These are phyloP conservation scores for Zymoseptoria tritici DNA, from an alignment of 2,329 filamentous ascomycete species.

Conservation along the genomic window DNA sequence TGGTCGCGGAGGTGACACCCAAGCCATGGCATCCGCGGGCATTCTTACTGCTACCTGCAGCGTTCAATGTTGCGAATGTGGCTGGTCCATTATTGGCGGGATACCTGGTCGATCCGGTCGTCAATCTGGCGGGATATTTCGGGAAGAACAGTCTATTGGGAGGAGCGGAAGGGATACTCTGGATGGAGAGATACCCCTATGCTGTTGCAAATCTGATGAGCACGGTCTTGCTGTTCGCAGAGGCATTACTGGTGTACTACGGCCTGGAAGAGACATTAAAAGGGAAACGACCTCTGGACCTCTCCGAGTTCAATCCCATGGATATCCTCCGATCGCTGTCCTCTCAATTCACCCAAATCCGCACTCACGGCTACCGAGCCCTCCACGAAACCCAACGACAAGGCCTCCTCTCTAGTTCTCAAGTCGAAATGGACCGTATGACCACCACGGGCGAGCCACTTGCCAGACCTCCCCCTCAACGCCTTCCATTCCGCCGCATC, in stretches of 20 bases:
- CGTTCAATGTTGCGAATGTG: conserved; percentile 37
- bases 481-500: conserved; percentile 43
- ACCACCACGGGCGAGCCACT: conserved; percentile 25
- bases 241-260: conserved; percentile 49
- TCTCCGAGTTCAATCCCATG: conserved; percentile 22
- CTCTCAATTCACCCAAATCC: conserved; percentile 14
- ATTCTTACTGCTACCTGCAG: conserved; percentile 34
- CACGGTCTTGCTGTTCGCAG: conserved; percentile 47
- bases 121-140: conserved; percentile 50
- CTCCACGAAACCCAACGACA: conserved; percentile 23
- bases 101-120: conserved; percentile 53
- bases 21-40: conserved; percentile 36
- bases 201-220: conserved; percentile 57
- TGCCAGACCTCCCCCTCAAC: conserved; percentile 34
- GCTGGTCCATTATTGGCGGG: conserved; percentile 50
- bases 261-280: conserved; percentile 51
- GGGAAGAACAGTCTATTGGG: conserved; percentile 49
- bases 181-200: conserved; percentile 57
- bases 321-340: conserved; percentile 14
- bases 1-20: conserved; percentile 35
- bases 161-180: conserved; percentile 47
- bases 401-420: conserved; percentile 26
- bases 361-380: conserved; percentile 24
- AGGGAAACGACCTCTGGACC: conserved; percentile 21
- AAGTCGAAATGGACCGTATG: conserved; percentile 30